Evolutionary conservation across 1,284 basidiomycete species (phyloP).

Genomic region (Ganoderma boninense): DNA sequence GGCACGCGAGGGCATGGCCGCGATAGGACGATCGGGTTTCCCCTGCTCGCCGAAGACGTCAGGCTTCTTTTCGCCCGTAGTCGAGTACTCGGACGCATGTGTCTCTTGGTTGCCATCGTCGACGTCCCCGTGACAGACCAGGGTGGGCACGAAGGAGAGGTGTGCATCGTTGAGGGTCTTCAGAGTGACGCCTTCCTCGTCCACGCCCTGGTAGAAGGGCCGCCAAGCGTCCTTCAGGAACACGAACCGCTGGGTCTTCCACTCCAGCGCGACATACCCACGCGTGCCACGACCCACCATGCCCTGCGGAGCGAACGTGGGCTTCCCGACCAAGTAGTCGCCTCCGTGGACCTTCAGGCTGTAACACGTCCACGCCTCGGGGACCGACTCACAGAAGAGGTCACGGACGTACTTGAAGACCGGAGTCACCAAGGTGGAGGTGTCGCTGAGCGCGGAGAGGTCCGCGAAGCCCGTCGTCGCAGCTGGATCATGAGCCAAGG

Average conservation of each 20-base stretch:
- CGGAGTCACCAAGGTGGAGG: not conserved
- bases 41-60: too few relatives aligned
- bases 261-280: conserved; percentile 9
- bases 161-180: not conserved
- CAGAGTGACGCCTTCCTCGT: not conserved
- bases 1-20: not conserved
- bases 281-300: conserved; percentile 10
- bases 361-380: conserved; percentile 7
- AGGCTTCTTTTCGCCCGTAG: not conserved
- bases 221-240: conserved; percentile 17
- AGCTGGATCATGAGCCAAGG: not conserved
- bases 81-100: not conserved
- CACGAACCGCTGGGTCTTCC: conserved; percentile 5
- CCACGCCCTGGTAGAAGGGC: not conserved
- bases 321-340: not conserved
- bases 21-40: not conserved
- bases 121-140: conserved; percentile 4
- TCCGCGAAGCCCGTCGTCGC: not conserved
- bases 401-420: conserved; percentile 21
- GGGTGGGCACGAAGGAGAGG: not conserved
- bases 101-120: not conserved
- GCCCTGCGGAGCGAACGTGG: not conserved
- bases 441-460: not conserved
- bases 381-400: conserved; percentile 15
- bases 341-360: conserved; percentile 5